Percentiles rank a stretch among this genome's conserved stretches.
phyloP scores from a whole-genome alignment of 2,329 filamentous ascomycete genomes.

The Pleochaeta shiraiana region DNA sequence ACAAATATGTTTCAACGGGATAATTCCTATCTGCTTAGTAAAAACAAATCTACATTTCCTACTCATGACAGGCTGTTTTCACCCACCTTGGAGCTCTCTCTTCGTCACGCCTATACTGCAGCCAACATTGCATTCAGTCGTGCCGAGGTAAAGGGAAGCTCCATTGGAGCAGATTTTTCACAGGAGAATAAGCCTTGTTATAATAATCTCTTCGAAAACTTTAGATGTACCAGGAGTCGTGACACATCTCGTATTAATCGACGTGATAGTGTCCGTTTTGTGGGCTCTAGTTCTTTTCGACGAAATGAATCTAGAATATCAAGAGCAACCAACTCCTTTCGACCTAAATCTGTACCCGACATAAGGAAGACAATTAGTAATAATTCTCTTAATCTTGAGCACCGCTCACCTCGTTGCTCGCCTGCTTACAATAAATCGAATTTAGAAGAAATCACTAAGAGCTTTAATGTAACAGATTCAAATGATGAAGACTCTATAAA shows the following conservation, averaged over 20 bases:
- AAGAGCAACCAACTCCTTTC: slow-evolving; percentile 8
- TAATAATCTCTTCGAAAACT: too few species aligned
- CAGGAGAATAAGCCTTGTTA: too few species aligned
- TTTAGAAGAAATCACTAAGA: slow-evolving; percentile 11
- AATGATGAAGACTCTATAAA: slow-evolving; percentile 25
- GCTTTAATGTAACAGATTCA: slow-evolving; percentile 20
- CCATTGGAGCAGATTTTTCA: too few species aligned
- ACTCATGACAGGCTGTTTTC: too few species aligned
- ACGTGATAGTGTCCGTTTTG: slow-evolving; percentile 33
- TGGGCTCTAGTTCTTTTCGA: slow-evolving; percentile 14
- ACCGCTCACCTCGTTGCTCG: slow-evolving; percentile 16
- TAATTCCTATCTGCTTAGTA: too few species aligned
- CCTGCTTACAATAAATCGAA: slow-evolving; percentile 15
- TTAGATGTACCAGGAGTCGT: too few species aligned
- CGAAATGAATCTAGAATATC: slow-evolving; percentile 12
- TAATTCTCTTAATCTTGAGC: slow-evolving; percentile 14
- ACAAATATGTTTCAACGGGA: too few species aligned
- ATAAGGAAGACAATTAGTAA: slow-evolving; percentile 10
- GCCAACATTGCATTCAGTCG: slow-evolving; percentile 36
- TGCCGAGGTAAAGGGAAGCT: slow-evolving; percentile 23
- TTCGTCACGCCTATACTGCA: slow-evolving; percentile 34
- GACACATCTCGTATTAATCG: slow-evolving; percentile 21
- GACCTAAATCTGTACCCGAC: slow-evolving; percentile 4
- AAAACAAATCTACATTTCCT: too few species aligned
- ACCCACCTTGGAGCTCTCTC: too few species aligned